phyloP scores from a whole-genome alignment of 2,329 filamentous ascomycete genomes.

The Colletotrichum sublineola region DNA sequence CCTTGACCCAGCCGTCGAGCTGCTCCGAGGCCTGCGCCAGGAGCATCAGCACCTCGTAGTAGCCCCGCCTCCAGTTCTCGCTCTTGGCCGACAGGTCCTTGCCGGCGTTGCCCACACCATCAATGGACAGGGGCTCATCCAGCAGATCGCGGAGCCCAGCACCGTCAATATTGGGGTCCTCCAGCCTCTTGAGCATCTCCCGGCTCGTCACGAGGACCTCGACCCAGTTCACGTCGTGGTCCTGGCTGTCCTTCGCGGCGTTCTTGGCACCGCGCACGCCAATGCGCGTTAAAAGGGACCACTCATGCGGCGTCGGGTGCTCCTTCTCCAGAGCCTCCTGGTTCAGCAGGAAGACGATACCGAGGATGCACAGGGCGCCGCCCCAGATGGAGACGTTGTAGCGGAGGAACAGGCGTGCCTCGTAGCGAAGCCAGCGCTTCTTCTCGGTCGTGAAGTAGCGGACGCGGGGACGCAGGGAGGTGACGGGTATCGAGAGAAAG shows the following conservation, averaged over 20 bases:
- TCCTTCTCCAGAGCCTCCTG: slow-evolving; percentile 82
- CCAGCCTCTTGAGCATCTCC: slow-evolving; percentile 74
- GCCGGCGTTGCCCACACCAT: slow-evolving; percentile 64
- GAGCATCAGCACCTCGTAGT: slow-evolving; percentile 85
- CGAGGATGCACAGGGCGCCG: slow-evolving; percentile 69
- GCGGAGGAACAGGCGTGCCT: slow-evolving; percentile 77
- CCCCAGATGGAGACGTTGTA: slow-evolving; percentile 77
- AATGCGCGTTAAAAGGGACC: slow-evolving; percentile 79
- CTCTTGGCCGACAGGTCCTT: slow-evolving; percentile 81
- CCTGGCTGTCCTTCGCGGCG: slow-evolving; percentile 67
- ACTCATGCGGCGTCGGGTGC: slow-evolving; percentile 87
- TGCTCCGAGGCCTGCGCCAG: slow-evolving; percentile 83
- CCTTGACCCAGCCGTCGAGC: slow-evolving; percentile 82
- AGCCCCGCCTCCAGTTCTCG: slow-evolving; percentile 87
- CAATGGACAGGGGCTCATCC: slow-evolving; percentile 66
- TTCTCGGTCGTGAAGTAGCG: slow-evolving; percentile 86
- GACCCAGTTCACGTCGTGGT: slow-evolving; percentile 74
- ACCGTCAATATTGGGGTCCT: slow-evolving; percentile 78
- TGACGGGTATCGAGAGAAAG: slow-evolving; percentile 62
- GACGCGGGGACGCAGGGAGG: slow-evolving; percentile 65
- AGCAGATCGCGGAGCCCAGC: slow-evolving; percentile 70
- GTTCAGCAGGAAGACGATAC: slow-evolving; percentile 75
- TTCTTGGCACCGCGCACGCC: slow-evolving; percentile 74
- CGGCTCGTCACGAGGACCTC: slow-evolving; percentile 72
- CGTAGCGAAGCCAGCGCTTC: slow-evolving; percentile 76